These are phyloP conservation scores for Polytrichum commune DNA, from an alignment of 225 moss, liverwort and hornwort genomes.

Conservation along the genomic window DNA sequence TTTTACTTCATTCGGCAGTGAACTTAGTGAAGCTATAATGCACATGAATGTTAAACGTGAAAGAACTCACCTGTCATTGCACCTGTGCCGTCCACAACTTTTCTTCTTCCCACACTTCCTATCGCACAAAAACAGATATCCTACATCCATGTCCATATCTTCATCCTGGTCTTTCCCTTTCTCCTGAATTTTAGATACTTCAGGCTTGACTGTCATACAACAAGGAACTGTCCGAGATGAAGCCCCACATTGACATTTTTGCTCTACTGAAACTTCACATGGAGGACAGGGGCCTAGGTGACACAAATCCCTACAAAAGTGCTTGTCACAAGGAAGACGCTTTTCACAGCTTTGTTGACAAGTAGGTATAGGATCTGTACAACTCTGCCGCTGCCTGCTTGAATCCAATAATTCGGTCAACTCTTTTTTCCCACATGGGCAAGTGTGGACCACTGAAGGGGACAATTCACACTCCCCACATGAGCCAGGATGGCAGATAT, in stretches of 20 bases:
- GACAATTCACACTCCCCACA: conserved; percentile 93
- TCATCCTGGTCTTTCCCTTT: conserved; percentile 17
- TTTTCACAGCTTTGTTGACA: conserved; percentile 74
- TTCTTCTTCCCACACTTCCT: conserved; percentile 87
- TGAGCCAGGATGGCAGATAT: conserved; percentile 83
- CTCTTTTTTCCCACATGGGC: conserved; percentile 84
- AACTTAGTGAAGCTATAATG: too few relatives aligned
- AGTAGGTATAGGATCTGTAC: conserved; percentile 76
- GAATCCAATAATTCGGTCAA: conserved; percentile 37
- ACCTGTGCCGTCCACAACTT: conserved; percentile 85
- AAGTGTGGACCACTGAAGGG: conserved; percentile 67
- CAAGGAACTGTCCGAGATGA: conserved; percentile 78
- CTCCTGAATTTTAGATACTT: conserved; percentile 5
- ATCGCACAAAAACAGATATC: conserved; percentile 75
- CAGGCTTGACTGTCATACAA: conserved; percentile 39
- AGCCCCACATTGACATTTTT: conserved; percentile 81
- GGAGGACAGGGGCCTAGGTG: conserved; percentile 71
- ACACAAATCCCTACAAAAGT: conserved; percentile 68
- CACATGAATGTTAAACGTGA: not conserved
- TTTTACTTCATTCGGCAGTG: too few relatives aligned
- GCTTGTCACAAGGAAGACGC: conserved; percentile 53
- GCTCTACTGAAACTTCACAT: conserved; percentile 73
- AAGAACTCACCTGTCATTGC: conserved; percentile 65
- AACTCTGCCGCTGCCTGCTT: conserved; percentile 40
- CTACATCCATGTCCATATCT: conserved; percentile 21